phyloP scores from a whole-genome alignment of 164 flowering plant species.

The Aristolochia contorta region DNA sequence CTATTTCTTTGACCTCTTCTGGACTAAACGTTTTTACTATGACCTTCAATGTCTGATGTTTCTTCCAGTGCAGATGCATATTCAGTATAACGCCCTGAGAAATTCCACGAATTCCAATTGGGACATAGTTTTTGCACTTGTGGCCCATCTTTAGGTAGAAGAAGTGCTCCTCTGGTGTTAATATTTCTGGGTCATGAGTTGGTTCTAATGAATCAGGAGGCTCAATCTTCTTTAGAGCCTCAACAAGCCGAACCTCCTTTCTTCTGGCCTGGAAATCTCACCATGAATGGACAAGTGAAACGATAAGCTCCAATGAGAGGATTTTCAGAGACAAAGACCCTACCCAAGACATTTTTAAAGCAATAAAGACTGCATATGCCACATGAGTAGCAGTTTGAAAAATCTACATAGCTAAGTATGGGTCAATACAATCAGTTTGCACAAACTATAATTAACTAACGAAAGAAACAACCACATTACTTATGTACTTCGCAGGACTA shows the following conservation, averaged over 20 bases:
- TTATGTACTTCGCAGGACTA: background rate
- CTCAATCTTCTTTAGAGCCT: constrained; percentile 67
- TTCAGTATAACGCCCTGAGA: constrained; percentile 91
- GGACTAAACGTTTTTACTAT: constrained; percentile 79
- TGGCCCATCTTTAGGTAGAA: constrained; percentile 85
- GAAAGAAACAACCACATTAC: background rate
- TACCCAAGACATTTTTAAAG: background rate
- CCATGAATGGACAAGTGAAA: background rate
- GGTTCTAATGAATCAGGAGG: constrained; percentile 60
- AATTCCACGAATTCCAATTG: constrained; percentile 63
- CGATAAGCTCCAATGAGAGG: background rate
- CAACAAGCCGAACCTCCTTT: constrained; percentile 67
- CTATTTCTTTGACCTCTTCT: constrained; percentile 87
- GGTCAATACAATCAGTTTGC: no score
- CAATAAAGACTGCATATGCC: background rate
- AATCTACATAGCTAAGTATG: background rate
- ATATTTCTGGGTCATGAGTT: constrained; percentile 89
- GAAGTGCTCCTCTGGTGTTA: constrained; percentile 96
- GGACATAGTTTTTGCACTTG: constrained; percentile 33
- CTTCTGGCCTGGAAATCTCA: constrained; percentile 48
- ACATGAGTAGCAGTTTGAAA: background rate
- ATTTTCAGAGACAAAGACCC: background rate
- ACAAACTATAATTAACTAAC: background rate
- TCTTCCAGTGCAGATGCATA: constrained; percentile 99
- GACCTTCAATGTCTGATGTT: constrained; percentile 84